These are phyloP conservation scores for Chlamydomonas schloesseri DNA, from an alignment of 139 green algal genomes.

Conservation along the genomic window DNA sequence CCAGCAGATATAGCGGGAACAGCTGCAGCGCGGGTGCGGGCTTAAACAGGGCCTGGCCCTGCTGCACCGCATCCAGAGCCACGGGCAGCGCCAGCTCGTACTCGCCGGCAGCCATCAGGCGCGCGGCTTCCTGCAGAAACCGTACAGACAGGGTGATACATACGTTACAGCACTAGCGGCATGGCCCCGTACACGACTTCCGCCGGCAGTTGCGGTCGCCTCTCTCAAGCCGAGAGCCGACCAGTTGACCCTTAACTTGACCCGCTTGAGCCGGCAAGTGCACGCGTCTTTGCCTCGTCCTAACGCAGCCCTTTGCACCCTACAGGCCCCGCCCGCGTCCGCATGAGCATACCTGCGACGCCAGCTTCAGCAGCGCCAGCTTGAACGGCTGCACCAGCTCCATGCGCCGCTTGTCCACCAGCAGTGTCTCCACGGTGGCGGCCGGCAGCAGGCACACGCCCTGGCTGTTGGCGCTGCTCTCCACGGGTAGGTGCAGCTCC, in stretches of 20 bases:
- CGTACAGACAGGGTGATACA: too few relatives aligned
- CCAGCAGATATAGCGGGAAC: constrained; percentile 87
- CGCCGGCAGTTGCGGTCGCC: too few relatives aligned
- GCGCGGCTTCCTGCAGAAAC: constrained; percentile 76
- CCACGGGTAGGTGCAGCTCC: constrained; percentile 76
- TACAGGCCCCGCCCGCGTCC: too few relatives aligned
- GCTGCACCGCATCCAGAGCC: constrained; percentile 79
- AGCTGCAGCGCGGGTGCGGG: constrained; percentile 80
- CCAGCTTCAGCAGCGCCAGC: constrained; percentile 85
- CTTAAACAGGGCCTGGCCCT: constrained; percentile 85
- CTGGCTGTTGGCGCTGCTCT: constrained; percentile 62
- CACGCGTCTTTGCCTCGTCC: too few relatives aligned
- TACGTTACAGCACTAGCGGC: too few relatives aligned
- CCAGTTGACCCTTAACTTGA: too few relatives aligned
- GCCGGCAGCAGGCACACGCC: constrained; percentile 70
- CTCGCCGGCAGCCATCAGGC: constrained; percentile 80
- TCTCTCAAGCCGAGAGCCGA: too few relatives aligned
- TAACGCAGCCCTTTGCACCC: too few relatives aligned
- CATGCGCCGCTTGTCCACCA: constrained; percentile 71
- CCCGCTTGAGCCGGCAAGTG: too few relatives aligned
- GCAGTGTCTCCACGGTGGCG: constrained; percentile 74
- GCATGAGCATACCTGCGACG: constrained; percentile 73
- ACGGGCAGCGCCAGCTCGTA: constrained; percentile 86
- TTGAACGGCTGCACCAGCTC: constrained; percentile 86
- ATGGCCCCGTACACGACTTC: too few relatives aligned